phyloP scores from a whole-genome alignment of 1,284 basidiomycete genomes.

The Cutaneotrichosporon sp. region DNA sequence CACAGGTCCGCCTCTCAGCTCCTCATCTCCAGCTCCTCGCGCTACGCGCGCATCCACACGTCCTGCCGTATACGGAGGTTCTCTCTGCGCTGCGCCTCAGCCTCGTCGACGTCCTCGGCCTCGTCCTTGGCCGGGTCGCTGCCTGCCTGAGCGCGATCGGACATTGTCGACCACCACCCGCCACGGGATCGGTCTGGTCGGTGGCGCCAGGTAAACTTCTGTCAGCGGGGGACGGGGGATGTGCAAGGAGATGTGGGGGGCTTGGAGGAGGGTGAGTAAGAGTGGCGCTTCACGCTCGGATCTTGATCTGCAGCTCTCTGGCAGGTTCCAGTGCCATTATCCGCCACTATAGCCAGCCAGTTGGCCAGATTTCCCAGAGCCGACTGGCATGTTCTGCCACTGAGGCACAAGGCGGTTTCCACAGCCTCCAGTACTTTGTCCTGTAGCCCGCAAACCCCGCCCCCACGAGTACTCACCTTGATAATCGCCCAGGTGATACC shows the following conservation, averaged over 20 bases:
- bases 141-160: slow-evolving; percentile 28
- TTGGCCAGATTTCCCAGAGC: no score
- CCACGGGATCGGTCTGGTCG: slow-evolving; percentile 34
- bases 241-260: no score
- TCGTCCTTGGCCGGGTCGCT: slow-evolving; percentile 38
- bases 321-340: no score
- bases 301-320: no score
- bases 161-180: slow-evolving; percentile 32
- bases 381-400: no score
- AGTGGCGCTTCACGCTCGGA: no score
- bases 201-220: slow-evolving; percentile 44
- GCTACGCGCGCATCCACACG: slow-evolving; percentile 6
- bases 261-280: no score
- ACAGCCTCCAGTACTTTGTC: no score
- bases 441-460: not conserved
- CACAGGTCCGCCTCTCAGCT: no score
- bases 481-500: slow-evolving; percentile 37
- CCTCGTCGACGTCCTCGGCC: slow-evolving; percentile 25
- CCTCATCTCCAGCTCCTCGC: no score
- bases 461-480: slow-evolving; percentile 30
- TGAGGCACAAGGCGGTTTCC: no score
- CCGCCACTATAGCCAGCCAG: no score
- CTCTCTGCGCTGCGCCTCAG: slow-evolving; percentile 19
- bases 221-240: slow-evolving; percentile 3
- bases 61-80: slow-evolving; percentile 12